phyloP scores from a whole-genome alignment of 2,329 filamentous ascomycete genomes.

The Penicillium thymicola region DNA sequence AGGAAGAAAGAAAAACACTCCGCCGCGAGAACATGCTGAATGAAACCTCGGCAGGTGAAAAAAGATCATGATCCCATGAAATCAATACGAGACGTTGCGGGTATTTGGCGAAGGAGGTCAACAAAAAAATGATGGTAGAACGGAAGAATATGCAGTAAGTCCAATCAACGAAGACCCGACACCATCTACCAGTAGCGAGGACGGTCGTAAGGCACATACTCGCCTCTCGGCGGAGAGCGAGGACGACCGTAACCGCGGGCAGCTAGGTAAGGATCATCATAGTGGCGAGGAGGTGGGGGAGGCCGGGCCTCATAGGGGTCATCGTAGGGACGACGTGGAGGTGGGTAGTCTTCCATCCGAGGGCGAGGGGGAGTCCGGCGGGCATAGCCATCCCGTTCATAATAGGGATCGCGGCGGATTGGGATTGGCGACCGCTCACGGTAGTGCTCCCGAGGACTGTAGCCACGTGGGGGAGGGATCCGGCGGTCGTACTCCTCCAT shows the following conservation, averaged over 20 bases:
- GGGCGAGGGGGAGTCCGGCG: conserved; percentile 79
- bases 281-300: conserved; percentile 52
- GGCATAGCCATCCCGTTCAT: conserved; percentile 72
- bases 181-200: conserved; percentile 44
- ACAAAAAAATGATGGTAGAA: conserved; percentile 12
- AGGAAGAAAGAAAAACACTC: conserved; percentile 2
- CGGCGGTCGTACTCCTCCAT: conserved; percentile 81
- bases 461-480: conserved; percentile 72
- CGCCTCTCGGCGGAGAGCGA: conserved; percentile 40
- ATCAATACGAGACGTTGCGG: conserved; percentile 22
- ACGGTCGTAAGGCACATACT: conserved; percentile 44
- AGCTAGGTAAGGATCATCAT: conserved; percentile 60
- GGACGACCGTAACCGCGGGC: conserved; percentile 53
- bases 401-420: conserved; percentile 69
- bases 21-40: conserved; percentile 10
- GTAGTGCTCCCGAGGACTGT: conserved; percentile 81
- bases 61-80: conserved; percentile 20
- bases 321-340: conserved; percentile 56
- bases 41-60: conserved; percentile 14
- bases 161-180: conserved; percentile 2
- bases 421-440: conserved; percentile 78
- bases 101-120: conserved; percentile 18
- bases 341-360: conserved; percentile 72
- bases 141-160: conserved; percentile 15
- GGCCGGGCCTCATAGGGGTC: conserved; percentile 57